These are phyloP conservation scores for Parathielavia hyrcaniae DNA, from an alignment of 495 filamentous ascomycete genomes.

Conservation along the genomic window DNA sequence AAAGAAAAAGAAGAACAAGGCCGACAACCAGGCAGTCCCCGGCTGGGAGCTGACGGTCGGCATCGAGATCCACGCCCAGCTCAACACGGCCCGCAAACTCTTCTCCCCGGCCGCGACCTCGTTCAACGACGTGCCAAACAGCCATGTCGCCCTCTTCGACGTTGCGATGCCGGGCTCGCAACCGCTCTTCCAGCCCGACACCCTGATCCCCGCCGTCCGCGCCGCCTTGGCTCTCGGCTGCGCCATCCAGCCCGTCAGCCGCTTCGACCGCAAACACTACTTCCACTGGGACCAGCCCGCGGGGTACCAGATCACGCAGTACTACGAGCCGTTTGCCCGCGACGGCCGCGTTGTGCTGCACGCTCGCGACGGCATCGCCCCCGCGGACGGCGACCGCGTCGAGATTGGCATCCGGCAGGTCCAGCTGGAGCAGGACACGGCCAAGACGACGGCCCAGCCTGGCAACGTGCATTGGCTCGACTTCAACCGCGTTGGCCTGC, in stretches of 20 bases:
- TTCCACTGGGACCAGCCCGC: conserved; percentile 97
- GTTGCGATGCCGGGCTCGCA: conserved; percentile 83
- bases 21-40: conserved; percentile 46
- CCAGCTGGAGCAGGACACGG: conserved; percentile 96
- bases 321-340: conserved; percentile 78
- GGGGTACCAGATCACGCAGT: conserved; percentile 97
- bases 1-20: conserved; percentile 40
- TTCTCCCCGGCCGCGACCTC: conserved; percentile 71
- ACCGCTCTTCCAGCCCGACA: conserved; percentile 76
- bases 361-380: conserved; percentile 71
- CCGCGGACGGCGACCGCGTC: conserved; percentile 58
- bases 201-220: conserved; percentile 79
- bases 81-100: conserved; percentile 79
- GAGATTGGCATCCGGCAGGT: conserved; percentile 81
- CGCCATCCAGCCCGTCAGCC: conserved; percentile 63
- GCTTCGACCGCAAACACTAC: conserved; percentile 96
- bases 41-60: conserved; percentile 90
- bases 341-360: conserved; percentile 66
- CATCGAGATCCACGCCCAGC: conserved; percentile 94
- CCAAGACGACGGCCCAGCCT: conserved; percentile 78
- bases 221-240: conserved; percentile 83
- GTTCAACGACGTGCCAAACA: conserved; percentile 66
- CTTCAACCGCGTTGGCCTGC: conserved; percentile 87
- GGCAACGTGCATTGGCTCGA: conserved; percentile 73
- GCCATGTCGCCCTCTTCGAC: conserved; percentile 82